Percentiles rank a stretch among this genome's conserved stretches.
Evolutionary conservation across 2,329 filamentous ascomycete species (phyloP).

Genomic region (Coleophoma crateriformis): DNA sequence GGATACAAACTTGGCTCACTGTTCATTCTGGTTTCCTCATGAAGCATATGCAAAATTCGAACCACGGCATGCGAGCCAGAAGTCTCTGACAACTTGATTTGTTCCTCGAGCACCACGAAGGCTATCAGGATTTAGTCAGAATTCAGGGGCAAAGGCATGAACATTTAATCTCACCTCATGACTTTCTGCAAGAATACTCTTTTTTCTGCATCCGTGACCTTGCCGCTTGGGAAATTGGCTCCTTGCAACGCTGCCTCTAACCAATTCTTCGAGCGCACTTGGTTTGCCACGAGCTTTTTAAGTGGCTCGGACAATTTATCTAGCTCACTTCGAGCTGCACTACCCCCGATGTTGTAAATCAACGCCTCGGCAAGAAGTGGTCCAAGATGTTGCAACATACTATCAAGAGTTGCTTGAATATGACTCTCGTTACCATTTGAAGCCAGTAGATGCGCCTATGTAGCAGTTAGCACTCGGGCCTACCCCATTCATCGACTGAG

Average conservation of each 20-base stretch:
- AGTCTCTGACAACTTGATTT: constrained; percentile 63
- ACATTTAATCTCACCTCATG: constrained; percentile 42
- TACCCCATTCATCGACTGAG: too few relatives aligned
- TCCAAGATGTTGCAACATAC: constrained; percentile 53
- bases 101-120: constrained; percentile 59
- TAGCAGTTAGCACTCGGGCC: constrained; percentile 4
- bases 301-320: constrained; percentile 66
- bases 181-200: constrained; percentile 60
- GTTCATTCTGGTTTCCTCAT: constrained; percentile 17
- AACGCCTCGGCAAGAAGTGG: constrained; percentile 55
- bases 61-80: constrained; percentile 63
- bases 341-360: constrained; percentile 61
- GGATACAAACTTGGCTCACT: too few relatives aligned
- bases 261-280: constrained; percentile 54
- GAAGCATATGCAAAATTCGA: constrained; percentile 57
- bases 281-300: constrained; percentile 58
- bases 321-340: constrained; percentile 65
- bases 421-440: too few relatives aligned
- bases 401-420: constrained; percentile 35
- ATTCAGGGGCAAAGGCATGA: constrained; percentile 1
- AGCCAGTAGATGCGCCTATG: too few relatives aligned
- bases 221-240: constrained; percentile 48
- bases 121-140: constrained; percentile 28
- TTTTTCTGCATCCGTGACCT: constrained; percentile 55
- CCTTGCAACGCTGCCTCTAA: constrained; percentile 51